phyloP scores from a whole-genome alignment of 2,329 filamentous ascomycete species.

The Cercospora berteroae region DNA sequence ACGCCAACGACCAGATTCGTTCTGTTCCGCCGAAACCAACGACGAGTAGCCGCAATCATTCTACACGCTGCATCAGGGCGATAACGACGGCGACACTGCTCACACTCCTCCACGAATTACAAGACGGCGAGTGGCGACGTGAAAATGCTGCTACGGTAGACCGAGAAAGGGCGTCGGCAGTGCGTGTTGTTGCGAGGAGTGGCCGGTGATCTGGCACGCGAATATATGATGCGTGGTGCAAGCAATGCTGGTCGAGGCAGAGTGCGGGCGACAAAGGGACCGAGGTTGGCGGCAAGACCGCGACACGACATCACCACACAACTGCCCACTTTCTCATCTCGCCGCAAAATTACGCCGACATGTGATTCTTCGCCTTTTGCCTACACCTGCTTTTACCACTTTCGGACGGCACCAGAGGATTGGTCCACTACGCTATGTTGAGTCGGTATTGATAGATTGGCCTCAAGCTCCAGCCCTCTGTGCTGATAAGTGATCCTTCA shows the following conservation, averaged over 20 bases:
- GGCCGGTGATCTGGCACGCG: slow-evolving; percentile 6
- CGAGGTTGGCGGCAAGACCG: slow-evolving; percentile 5
- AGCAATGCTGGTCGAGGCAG: slow-evolving; percentile 5
- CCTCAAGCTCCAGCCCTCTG: neutral
- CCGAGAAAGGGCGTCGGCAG: neutral
- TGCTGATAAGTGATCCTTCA: neutral
- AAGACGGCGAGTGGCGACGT: neutral
- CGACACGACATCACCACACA: slow-evolving; percentile 2
- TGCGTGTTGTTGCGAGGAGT: neutral
- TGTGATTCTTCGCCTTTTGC: neutral
- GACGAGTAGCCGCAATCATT: slow-evolving; percentile 72
- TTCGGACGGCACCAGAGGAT: neutral
- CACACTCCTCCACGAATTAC: neutral
- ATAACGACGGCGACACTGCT: neutral
- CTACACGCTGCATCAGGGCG: slow-evolving; percentile 19
- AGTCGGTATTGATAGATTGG: neutral
- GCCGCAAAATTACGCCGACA: neutral
- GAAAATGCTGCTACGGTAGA: neutral
- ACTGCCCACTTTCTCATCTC: slow-evolving; percentile 6
- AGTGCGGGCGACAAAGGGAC: slow-evolving; percentile 6
- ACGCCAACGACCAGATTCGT: slow-evolving; percentile 85
- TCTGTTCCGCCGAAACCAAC: slow-evolving; percentile 90
- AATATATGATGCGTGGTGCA: slow-evolving; percentile 7
- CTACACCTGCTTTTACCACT: neutral
- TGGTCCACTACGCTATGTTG: neutral